A percentile compares a stretch with the other conserved stretches of the same genome.
phyloP scores from a whole-genome alignment of 257 asterid genomes.

The Solanum okadae region DNA sequence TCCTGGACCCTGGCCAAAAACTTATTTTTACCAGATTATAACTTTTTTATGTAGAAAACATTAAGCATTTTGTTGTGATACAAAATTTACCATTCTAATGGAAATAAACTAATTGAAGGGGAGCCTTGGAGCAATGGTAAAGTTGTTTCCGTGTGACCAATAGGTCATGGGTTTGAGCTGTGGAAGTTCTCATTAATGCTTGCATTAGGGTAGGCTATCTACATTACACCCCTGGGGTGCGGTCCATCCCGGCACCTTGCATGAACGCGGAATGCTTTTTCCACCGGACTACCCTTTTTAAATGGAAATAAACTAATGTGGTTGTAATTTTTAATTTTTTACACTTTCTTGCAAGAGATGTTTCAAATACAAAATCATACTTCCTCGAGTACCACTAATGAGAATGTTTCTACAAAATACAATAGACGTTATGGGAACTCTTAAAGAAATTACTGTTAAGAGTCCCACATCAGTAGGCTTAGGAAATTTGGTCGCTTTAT shows the following conservation, averaged over 20 bases:
- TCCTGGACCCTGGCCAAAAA: neutral
- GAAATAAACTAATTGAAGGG: neutral
- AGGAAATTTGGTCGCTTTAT: neutral
- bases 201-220: neutral
- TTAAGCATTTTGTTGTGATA: neutral
- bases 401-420: neutral
- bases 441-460: neutral
- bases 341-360: neutral
- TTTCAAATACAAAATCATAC: neutral
- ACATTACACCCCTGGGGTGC: neutral
- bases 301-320: neutral
- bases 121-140: neutral
- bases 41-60: neutral
- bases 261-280: neutral
- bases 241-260: neutral
- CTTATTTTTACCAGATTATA: neutral
- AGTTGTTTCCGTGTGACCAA: neutral
- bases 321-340: neutral
- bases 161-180: neutral
- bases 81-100: neutral
- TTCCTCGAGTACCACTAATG: neutral
- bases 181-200: neutral
- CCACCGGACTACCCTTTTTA: neutral
- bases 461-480: neutral
- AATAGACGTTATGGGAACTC: neutral